Conservation (phyloP, 495 filamentous ascomycete genomes). For the Penicillium daleae region DNA sequence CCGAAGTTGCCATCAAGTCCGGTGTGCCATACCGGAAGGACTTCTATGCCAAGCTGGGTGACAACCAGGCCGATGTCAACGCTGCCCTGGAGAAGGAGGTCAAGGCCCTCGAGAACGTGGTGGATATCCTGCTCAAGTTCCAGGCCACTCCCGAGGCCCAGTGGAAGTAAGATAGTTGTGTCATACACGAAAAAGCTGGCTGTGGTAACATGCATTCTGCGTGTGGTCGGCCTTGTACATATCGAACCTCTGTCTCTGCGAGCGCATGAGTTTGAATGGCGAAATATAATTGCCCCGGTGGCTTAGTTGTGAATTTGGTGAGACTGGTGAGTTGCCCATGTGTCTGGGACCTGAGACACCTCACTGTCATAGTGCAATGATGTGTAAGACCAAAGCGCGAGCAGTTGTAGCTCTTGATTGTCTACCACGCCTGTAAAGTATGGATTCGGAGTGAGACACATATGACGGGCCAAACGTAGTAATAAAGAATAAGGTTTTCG, state of each 20-base stretch:
- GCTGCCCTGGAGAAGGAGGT: conserved; percentile 70
- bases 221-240: conserved; percentile 32
- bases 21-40: conserved; percentile 89
- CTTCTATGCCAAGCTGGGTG: conserved; percentile 86
- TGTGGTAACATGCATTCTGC: background rate
- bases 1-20: conserved; percentile 90
- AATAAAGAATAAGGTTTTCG: background rate
- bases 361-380: too few species aligned
- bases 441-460: too few species aligned
- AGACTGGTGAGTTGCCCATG: too few species aligned
- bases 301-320: background rate
- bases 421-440: too few species aligned
- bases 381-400: too few species aligned
- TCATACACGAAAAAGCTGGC: background rate
- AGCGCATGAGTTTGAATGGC: conserved; percentile 19
- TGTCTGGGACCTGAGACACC: too few species aligned
- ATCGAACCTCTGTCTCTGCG: conserved; percentile 29
- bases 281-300: background rate
- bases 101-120: conserved; percentile 70
- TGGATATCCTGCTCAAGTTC: conserved; percentile 75
- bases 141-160: conserved; percentile 69
- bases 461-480: too few species aligned
- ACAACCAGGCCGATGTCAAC: conserved; percentile 59
- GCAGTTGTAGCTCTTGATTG: too few species aligned
- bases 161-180: conserved; percentile 44